Base-by-base conservation (phyloP, 164 flowering plant species). In the Echeveria elegans region DNA sequence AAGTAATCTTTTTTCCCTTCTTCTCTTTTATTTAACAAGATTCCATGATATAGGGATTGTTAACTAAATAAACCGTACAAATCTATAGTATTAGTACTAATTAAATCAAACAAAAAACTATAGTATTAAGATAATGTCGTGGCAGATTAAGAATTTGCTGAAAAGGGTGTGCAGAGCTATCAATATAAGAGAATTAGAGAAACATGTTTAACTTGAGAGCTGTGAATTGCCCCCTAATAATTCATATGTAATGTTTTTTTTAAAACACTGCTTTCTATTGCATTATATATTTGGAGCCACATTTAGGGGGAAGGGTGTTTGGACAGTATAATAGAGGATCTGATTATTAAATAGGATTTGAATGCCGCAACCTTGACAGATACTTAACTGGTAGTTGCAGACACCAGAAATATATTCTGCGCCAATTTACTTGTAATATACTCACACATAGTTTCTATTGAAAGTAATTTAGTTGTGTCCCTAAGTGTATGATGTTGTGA, bases 1-100 rank as follows among this genome's bases (percentile, higher is more conserved):
- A 95, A 32, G 99, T 95, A 83, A 34, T 28, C 63, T 65, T 50
- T 19, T 63, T 53, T 5, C 29, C 14, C 31, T 9, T 18, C 65
- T 31, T 56, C 48, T 58, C 41, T 58, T 31, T 28, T 71, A 50
- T 2, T 41, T 52, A 65, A n/a, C n/a, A n/a, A n/a, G n/a, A n/a
- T n/a, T n/a, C n/a, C n/a, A n/a, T n/a, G n/a, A n/a, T n/a, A n/a
- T n/a, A n/a, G n/a, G n/a, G n/a, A n/a, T n/a, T n/a, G n/a, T n/a
- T n/a, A n/a, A n/a, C n/a, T n/a, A n/a, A n/a, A n/a, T n/a, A n/a
- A n/a, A n/a, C n/a, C n/a, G n/a, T 48, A 48, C 23, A 19, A 48
- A 19, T 48, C 23, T 48, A 5, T 48, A 48, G 53, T n/a, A 48
- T 48, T 19, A 38, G 19, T 19, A 9, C 19, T 1, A 45, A n/a